phyloP scores from a whole-genome alignment of 495 filamentous ascomycete genomes.

The Chaetomium cochliodes region DNA sequence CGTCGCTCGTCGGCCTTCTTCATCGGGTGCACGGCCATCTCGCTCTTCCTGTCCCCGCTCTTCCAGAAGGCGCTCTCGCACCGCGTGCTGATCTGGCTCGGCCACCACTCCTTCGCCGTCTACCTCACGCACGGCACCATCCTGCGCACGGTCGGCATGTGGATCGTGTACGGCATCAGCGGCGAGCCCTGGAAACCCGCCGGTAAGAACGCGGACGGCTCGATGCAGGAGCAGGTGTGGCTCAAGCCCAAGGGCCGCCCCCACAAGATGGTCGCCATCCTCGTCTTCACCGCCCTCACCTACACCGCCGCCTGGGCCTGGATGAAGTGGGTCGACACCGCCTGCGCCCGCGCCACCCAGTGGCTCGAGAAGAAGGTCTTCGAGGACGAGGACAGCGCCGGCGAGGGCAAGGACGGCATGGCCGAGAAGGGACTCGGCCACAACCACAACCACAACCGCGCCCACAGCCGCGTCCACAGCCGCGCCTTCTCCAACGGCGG shows the following conservation, averaged over 20 bases:
- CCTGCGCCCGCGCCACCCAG: conserved; percentile 60
- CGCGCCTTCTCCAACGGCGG: conserved; percentile 27
- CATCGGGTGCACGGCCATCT: conserved; percentile 53
- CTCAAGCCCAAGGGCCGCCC: conserved; percentile 42
- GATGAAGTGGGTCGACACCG: conserved; percentile 64
- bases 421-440: conserved; percentile 35
- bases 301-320: conserved; percentile 59
- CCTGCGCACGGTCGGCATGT: conserved; percentile 59
- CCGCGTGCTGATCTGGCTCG: conserved; percentile 60
- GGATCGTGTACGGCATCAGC: conserved; percentile 62
- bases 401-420: conserved; percentile 23
- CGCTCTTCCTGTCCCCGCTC: conserved; percentile 56
- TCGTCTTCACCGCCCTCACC: conserved; percentile 48
- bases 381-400: conserved; percentile 47
- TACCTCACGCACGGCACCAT: conserved; percentile 66
- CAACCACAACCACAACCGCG: conserved; percentile 17
- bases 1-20: conserved; percentile 55
- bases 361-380: conserved; percentile 58
- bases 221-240: conserved; percentile 30
- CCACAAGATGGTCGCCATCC: conserved; percentile 31
- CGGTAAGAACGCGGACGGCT: conserved; percentile 35
- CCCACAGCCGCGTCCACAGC: conserved; percentile 3
- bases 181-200: conserved; percentile 47
- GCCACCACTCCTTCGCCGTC: conserved; percentile 65
- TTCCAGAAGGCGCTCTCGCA: conserved; percentile 57